Conservation (phyloP, 1,139 yeast genomes). For the Williopsis jadinii region DNA sequence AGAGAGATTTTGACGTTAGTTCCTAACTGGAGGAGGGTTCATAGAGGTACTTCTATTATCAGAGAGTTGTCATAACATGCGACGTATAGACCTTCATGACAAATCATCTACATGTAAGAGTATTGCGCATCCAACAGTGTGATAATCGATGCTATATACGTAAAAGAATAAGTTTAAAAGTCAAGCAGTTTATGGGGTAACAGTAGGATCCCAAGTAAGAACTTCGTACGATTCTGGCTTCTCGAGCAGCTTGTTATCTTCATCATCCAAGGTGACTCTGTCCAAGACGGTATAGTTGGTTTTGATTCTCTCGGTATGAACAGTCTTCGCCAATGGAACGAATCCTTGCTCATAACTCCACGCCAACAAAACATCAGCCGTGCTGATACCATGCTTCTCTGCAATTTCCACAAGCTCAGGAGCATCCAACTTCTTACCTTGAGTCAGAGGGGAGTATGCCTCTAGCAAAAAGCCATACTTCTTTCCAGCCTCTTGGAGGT, state of each 20-base stretch:
- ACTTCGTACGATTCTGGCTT: constrained; percentile 21
- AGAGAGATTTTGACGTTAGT: too few species aligned
- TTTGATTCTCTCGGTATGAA: constrained; percentile 42
- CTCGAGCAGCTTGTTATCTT: constrained; percentile 18
- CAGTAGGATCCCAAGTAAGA: constrained; percentile 26
- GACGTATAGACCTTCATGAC: too few species aligned
- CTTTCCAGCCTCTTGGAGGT: constrained; percentile 35
- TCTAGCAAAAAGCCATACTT: constrained; percentile 35
- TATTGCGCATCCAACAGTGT: too few species aligned
- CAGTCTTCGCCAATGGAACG: constrained; percentile 68
- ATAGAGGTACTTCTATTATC: too few species aligned
- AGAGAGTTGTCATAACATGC: too few species aligned
- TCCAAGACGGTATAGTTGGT: constrained; percentile 35
- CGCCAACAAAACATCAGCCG: constrained; percentile 37
- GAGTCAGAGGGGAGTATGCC: constrained; percentile 54
- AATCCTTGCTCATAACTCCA: constrained; percentile 45
- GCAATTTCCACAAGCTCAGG: constrained; percentile 37
- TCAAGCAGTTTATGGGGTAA: constrained; percentile 1
- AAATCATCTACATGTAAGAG: too few species aligned
- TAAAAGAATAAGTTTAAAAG: not conserved
- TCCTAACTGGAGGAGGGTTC: too few species aligned
- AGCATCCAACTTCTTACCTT: constrained; percentile 41
- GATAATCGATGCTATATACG: not conserved
- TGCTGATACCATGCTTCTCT: constrained; percentile 29
- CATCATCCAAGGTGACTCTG: constrained; percentile 19